phyloP scores from a whole-genome alignment of 225 moss, liverwort and hornwort species.

The Marchantia polymorpha region DNA sequence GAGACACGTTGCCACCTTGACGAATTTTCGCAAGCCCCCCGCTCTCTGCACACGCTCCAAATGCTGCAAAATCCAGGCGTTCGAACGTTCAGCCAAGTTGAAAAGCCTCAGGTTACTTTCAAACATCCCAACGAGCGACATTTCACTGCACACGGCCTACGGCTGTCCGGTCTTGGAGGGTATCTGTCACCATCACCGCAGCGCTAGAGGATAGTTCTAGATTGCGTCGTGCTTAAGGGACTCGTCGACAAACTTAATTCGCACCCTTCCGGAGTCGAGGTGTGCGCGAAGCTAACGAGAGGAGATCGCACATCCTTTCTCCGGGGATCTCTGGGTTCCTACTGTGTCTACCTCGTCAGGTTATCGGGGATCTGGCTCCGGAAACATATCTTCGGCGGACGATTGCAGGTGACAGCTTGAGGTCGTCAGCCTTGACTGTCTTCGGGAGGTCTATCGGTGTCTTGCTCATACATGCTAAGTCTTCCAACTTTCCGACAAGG shows the following conservation, averaged over 20 bases:
- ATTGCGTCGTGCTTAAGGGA: too few species aligned
- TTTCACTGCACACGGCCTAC: not conserved
- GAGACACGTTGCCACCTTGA: too few species aligned
- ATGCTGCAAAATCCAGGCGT: slow-evolving; percentile 2
- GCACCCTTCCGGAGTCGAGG: too few species aligned
- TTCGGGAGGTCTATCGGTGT: not conserved
- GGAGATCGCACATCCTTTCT: not conserved
- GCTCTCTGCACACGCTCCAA: not conserved
- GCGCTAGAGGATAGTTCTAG: too few species aligned
- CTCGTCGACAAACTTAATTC: not conserved
- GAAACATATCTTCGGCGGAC: too few species aligned
- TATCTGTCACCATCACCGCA: too few species aligned
- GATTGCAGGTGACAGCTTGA: too few species aligned
- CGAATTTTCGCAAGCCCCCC: not conserved
- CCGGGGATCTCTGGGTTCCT: not conserved
- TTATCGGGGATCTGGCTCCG: not conserved
- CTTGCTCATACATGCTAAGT: not conserved
- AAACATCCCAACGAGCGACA: not conserved
- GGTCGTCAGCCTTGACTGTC: not conserved
- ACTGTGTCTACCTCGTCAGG: not conserved
- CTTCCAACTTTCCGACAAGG: not conserved
- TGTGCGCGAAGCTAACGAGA: too few species aligned
- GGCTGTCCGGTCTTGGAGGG: not conserved
- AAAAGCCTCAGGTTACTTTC: not conserved
- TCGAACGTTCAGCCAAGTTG: not conserved